phyloP scores from a whole-genome alignment of 495 filamentous ascomycete species.

The Podospora pseudocomata region DNA sequence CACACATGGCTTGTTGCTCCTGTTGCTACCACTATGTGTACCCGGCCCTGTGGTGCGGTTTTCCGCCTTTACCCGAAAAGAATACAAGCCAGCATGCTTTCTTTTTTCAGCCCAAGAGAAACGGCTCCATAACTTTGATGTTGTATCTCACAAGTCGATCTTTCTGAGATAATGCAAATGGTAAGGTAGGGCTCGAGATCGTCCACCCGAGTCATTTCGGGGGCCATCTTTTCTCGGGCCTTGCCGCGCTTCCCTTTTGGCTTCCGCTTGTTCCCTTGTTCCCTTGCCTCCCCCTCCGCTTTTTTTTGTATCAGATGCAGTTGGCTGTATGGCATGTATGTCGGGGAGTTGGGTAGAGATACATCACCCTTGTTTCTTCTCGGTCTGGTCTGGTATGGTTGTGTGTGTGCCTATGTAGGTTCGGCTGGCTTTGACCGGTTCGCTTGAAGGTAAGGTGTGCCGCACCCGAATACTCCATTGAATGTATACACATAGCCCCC shows the following conservation, averaged over 20 bases:
- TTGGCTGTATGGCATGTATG: background rate
- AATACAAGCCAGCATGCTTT: constrained; percentile 1
- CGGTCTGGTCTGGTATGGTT: background rate
- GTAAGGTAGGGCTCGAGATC: background rate
- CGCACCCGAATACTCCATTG: background rate
- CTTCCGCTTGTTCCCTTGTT: too few species aligned
- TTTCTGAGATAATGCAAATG: background rate
- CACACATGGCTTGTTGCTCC: background rate
- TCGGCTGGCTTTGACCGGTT: background rate
- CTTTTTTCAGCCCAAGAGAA: background rate
- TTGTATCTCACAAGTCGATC: background rate
- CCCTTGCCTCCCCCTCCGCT: background rate
- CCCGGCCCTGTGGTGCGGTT: background rate
- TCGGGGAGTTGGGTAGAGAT: constrained; percentile 1
- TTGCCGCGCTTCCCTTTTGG: background rate
- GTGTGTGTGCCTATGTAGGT: background rate
- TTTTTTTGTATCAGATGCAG: background rate
- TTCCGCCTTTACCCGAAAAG: constrained; percentile 8
- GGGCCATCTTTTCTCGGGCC: background rate
- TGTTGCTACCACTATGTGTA: background rate
- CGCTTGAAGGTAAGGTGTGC: background rate
- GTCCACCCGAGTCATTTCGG: background rate
- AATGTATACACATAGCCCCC: too few species aligned
- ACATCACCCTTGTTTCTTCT: background rate
- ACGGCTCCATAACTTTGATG: background rate